Conservation (phyloP, 495 filamentous ascomycete species). For the Astrothelium subdiscretum region DNA sequence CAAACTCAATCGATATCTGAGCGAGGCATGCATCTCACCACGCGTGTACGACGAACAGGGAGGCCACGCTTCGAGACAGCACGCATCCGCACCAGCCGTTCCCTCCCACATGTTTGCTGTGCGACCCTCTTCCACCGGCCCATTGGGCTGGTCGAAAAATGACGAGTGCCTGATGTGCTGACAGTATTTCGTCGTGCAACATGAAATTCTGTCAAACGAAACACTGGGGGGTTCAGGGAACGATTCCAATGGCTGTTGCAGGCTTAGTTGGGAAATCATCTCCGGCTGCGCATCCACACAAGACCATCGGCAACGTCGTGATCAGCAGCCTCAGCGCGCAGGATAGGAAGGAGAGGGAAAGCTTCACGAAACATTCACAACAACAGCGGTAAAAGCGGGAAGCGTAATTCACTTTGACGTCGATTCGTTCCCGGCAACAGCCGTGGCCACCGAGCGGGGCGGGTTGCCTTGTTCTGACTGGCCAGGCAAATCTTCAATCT, state of each 20-base stretch:
- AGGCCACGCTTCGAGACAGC: background rate
- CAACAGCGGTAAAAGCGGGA: slow-evolving; percentile 1
- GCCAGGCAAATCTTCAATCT: background rate
- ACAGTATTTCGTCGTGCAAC: background rate
- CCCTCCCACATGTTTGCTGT: background rate
- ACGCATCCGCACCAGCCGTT: background rate
- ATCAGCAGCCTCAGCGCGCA: background rate
- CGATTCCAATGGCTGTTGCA: background rate
- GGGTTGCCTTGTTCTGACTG: background rate
- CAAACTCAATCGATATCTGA: background rate
- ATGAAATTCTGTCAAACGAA: background rate
- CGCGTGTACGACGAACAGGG: background rate
- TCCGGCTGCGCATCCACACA: slow-evolving; percentile 1
- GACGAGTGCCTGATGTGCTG: background rate
- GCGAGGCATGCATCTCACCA: background rate
- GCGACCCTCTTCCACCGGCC: background rate
- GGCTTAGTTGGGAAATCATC: background rate
- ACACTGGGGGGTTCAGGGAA: background rate
- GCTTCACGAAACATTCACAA: background rate
- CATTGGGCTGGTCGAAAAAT: too few relatives aligned
- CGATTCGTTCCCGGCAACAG: background rate
- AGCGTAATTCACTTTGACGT: background rate
- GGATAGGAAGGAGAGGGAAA: background rate
- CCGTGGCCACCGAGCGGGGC: background rate
- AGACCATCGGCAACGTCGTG: background rate